Conservation (phyloP, 192 early-diverging fungal species). For the Dissophora globulifera region DNA sequence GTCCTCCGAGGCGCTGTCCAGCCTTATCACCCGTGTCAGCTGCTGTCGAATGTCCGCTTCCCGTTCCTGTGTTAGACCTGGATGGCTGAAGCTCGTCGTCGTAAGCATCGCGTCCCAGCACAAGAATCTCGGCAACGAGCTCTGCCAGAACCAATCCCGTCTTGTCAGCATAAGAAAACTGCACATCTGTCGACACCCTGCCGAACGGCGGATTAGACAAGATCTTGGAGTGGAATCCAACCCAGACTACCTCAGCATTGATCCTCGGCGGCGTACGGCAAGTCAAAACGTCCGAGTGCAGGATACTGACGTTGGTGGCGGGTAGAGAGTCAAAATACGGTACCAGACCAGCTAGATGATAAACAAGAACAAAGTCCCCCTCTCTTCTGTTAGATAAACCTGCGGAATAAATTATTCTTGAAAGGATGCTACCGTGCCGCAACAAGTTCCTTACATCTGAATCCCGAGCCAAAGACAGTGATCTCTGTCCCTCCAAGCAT, state of each 20-base stretch:
- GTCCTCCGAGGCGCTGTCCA: conserved; percentile 38
- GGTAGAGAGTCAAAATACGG: conserved; percentile 45
- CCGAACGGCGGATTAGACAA: neutral
- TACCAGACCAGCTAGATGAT: conserved; percentile 19
- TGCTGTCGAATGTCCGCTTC: no score
- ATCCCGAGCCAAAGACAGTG: conserved; percentile 48
- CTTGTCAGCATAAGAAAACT: conserved; percentile 50
- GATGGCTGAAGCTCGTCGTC: conserved; percentile 11
- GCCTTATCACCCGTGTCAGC: neutral
- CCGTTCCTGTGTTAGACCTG: conserved; percentile 1
- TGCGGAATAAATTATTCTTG: no score
- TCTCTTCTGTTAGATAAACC: neutral
- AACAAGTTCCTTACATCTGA: conserved; percentile 27
- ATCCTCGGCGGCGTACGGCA: conserved; percentile 39
- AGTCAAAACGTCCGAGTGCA: conserved; percentile 43
- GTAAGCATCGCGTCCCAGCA: conserved; percentile 27
- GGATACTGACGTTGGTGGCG: conserved; percentile 27
- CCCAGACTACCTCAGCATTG: conserved; percentile 21
- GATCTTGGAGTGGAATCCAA: conserved; percentile 33
- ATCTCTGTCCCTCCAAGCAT: conserved; percentile 52
- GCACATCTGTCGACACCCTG: neutral
- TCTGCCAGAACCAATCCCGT: conserved; percentile 31
- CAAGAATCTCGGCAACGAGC: conserved; percentile 43
- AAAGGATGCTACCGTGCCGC: no score
- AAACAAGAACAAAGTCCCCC: neutral